Evolutionary conservation across 176 grass and related monocot species (phyloP), one percentile per base, ranked within the genome.

Genomic region (Puya raimondii): DNA sequence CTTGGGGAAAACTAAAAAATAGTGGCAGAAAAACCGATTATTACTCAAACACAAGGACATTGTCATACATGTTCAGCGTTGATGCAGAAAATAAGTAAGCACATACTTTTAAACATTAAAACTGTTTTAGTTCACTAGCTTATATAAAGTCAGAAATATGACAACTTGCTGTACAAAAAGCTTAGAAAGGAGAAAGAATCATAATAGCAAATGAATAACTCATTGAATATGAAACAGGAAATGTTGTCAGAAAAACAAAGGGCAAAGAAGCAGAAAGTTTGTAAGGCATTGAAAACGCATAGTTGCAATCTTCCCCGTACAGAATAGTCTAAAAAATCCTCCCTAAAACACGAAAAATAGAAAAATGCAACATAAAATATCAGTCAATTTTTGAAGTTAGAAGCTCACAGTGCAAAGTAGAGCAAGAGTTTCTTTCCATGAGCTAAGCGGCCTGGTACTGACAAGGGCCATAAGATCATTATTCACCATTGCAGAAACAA

Each of bases 351-450:
- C 25, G 15, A 49, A 33, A 15, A 65, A n/a, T 12, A 7, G 20
- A 25, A 33, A 27, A 29, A 56, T 50, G 47, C 29, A 9, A 69
- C 48, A 68, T 69, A 75, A 23, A 74, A 86, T 64, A 80, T 47
- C 49, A 78, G 53, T 42, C 33, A 42, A 42, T 42, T 42, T 42
- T 42, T 42, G 33, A 42, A 71, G 64, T 61, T 16, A 64, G 21
- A 71, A 52, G 71, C 89, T 88, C 88, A 99, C 94, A 15, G 94
- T 99, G 82, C 94, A 99, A 49, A 99, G 84, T 75, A 99, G 80
- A 74, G 94, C 89, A 70, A 99, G 84, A 73, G 94, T 99, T 86
- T 99, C 94, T 76, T 86, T 99, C 94, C 94, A 99, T 51, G 87
- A 80, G 79, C 87, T 86, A 68, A 99, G 84, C 20, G 94, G 94